Evolutionary conservation across 495 filamentous ascomycete genomes (phyloP).

Genomic region (Penicillium canescens): DNA sequence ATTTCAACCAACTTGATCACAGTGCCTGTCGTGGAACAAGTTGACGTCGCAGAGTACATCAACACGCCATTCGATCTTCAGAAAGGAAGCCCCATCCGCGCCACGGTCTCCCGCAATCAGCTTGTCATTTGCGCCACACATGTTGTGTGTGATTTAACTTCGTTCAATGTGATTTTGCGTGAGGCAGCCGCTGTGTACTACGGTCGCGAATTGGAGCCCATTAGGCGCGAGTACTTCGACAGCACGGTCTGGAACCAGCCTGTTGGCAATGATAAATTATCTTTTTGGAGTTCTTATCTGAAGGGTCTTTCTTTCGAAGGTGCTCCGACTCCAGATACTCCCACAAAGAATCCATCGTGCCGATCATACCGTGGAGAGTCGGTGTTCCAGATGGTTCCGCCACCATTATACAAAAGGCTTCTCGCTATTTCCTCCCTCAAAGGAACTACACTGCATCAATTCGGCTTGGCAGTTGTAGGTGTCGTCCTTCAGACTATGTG

Average conservation of each 20-base stretch:
- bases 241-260: background rate
- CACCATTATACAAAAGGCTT: background rate
- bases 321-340: background rate
- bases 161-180: conserved; percentile 16
- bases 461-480: conserved; percentile 21
- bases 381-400: background rate
- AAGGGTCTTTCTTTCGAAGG: too few relatives aligned
- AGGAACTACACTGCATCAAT: conserved; percentile 27
- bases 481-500: conserved; percentile 12
- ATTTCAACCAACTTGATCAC: background rate
- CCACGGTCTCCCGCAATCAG: conserved; percentile 8
- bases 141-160: conserved; percentile 27
- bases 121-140: conserved; percentile 24
- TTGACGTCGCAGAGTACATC: conserved; percentile 2
- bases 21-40: background rate
- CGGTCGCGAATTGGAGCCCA: background rate
- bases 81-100: conserved; percentile 10
- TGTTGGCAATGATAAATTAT: background rate
- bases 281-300: background rate
- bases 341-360: background rate
- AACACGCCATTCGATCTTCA: conserved; percentile 15
- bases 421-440: background rate
- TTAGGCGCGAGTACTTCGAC: conserved; percentile 1
- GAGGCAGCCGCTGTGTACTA: conserved; percentile 17
- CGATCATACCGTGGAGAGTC: conserved; percentile 1